A percentile compares a stretch with the other conserved stretches of the same genome.
Conservation (phyloP, 2,329 filamentous ascomycete species). For the Fusarium sp. region DNA sequence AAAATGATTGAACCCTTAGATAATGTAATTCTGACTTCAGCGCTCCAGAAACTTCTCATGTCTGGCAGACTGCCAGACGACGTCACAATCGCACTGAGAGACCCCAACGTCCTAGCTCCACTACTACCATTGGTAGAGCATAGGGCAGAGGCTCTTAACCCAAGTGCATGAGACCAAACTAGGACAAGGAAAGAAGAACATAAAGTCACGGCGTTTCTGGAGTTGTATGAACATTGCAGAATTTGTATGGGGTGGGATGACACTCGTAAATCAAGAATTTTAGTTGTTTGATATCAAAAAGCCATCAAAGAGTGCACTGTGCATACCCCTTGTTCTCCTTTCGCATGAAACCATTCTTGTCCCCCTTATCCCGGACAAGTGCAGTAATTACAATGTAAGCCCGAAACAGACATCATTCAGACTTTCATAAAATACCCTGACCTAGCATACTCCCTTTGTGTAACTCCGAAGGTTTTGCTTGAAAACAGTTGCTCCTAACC, state of each 20-base stretch:
- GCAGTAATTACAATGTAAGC: slow-evolving; percentile 15
- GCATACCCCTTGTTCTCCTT: slow-evolving; percentile 3
- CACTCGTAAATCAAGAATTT: slow-evolving; percentile 20
- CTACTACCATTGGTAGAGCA: slow-evolving; percentile 79
- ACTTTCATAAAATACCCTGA: slow-evolving; percentile 24
- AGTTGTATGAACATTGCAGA: slow-evolving; percentile 17
- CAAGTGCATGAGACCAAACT: slow-evolving; percentile 16
- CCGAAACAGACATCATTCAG: slow-evolving; percentile 41
- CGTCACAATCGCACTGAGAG: slow-evolving; percentile 79
- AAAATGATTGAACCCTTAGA: background rate
- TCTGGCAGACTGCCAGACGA: slow-evolving; percentile 73
- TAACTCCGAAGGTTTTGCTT: slow-evolving; percentile 32
- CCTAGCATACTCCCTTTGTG: slow-evolving; percentile 16
- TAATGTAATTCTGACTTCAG: background rate
- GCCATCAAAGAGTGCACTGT: slow-evolving; percentile 13
- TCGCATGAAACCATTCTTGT: background rate
- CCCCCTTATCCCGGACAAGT: slow-evolving; percentile 15
- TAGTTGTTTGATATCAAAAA: slow-evolving; percentile 41
- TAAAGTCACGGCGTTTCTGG: slow-evolving; percentile 32
- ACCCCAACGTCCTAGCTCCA: slow-evolving; percentile 80
- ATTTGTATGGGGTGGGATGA: slow-evolving; percentile 12
- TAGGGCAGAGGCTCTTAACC: slow-evolving; percentile 64
- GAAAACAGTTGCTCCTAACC: slow-evolving; percentile 13
- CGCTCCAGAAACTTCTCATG: slow-evolving; percentile 60
- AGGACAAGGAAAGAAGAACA: background rate